These are phyloP conservation scores for Phytophthora multivora DNA, from an alignment of 352 stramenopile genomes.

Conservation along the genomic window DNA sequence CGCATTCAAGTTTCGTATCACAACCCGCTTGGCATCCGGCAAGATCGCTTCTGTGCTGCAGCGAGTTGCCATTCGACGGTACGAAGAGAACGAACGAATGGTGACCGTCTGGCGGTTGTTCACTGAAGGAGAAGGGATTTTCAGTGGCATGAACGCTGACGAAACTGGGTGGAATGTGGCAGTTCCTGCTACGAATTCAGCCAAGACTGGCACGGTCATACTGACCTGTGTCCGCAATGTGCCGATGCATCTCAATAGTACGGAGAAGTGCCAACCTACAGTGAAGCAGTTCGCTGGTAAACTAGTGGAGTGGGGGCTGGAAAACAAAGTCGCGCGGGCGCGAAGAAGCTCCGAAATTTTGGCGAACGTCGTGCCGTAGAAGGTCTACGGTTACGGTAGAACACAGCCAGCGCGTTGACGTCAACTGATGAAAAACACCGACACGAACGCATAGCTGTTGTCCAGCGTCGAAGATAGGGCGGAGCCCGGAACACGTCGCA, in stretches of 20 bases:
- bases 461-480: too few species aligned
- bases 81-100: slow-evolving; percentile 8
- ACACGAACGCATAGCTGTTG: too few species aligned
- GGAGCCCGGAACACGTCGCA: slow-evolving; percentile 95
- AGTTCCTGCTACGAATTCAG: background rate
- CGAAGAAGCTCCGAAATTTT: too few species aligned
- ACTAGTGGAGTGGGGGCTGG: slow-evolving; percentile 12
- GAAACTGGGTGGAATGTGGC: slow-evolving; percentile 19
- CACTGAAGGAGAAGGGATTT: slow-evolving; percentile 23
- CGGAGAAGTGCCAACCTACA: background rate
- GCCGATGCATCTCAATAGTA: slow-evolving; percentile 19
- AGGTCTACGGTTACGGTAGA: too few species aligned
- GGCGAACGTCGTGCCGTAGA: too few species aligned
- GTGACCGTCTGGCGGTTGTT: slow-evolving; percentile 29
- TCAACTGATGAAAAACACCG: too few species aligned
- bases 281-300: slow-evolving; percentile 15
- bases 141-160: slow-evolving; percentile 24
- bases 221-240: slow-evolving; percentile 13
- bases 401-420: too few species aligned
- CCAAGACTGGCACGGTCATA: slow-evolving; percentile 8
- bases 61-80: slow-evolving; percentile 14
- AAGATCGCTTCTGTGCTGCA: slow-evolving; percentile 21
- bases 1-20: slow-evolving; percentile 25
- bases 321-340: too few species aligned
- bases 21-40: slow-evolving; percentile 1